Evolutionary conservation across 345 rosid genomes (phyloP).

Genomic region (Viola odorata): DNA sequence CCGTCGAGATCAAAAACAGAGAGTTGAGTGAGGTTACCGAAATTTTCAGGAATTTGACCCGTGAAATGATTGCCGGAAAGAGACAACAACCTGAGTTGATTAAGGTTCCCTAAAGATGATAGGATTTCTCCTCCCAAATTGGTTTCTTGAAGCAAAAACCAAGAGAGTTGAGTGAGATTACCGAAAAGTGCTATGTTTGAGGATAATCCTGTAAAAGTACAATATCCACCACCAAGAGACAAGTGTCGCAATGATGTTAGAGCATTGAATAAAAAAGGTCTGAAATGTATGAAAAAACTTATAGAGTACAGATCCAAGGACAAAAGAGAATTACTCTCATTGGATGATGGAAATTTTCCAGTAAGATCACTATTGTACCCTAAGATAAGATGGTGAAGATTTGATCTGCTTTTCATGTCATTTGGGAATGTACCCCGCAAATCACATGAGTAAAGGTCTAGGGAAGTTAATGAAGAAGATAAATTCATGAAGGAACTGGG

Average conservation of each 20-base stretch:
- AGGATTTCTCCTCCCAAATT: not conserved
- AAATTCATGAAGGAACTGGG: too few species aligned
- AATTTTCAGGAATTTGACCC: not conserved
- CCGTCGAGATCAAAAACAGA: not conserved
- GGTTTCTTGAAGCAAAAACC: not conserved
- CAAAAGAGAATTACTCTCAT: constrained; percentile 13
- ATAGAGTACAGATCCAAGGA: too few species aligned
- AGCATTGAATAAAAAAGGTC: too few species aligned
- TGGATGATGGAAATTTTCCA: constrained; percentile 6
- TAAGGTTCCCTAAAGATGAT: constrained; percentile 1
- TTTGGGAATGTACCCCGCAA: constrained; percentile 17
- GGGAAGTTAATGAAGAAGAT: constrained; percentile 7
- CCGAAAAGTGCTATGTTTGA: too few species aligned
- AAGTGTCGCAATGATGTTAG: too few species aligned
- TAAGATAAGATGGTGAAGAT: not conserved
- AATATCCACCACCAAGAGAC: too few species aligned
- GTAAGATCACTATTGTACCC: not conserved
- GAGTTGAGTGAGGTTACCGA: not conserved
- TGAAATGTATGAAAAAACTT: too few species aligned
- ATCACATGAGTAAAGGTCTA: not conserved
- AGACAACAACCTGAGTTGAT: rapidly evolving
- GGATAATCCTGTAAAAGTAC: too few species aligned
- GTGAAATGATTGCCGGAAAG: not conserved
- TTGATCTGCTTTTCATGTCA: not conserved
- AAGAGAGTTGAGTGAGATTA: too few species aligned